A percentile compares a stretch with the other conserved stretches of the same genome.
phyloP scores from a whole-genome alignment of 768 basidiomycete species.

The Lactarius deliciosus region DNA sequence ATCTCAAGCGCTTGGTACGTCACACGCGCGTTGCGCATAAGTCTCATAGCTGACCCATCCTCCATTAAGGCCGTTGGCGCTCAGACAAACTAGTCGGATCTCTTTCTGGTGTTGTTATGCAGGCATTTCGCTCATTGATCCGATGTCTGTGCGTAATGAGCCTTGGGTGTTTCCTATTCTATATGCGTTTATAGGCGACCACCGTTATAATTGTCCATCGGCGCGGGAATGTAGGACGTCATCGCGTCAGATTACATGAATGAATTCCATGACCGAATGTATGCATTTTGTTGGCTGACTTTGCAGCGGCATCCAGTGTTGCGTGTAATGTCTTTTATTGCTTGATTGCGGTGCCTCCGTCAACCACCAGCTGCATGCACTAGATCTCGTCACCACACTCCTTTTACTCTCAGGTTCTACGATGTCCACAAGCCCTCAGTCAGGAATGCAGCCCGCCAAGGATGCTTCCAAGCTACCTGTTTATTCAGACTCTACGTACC shows the following conservation, averaged over 20 bases:
- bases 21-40: background rate
- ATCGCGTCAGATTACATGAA: slow-evolving; percentile 13
- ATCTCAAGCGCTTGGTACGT: slow-evolving; percentile 87
- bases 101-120: slow-evolving; percentile 1
- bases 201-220: slow-evolving; percentile 14
- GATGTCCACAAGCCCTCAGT: background rate
- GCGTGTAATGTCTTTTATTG: background rate
- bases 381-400: background rate
- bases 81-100: slow-evolving; percentile 29
- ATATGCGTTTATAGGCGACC: slow-evolving; percentile 23
- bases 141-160: slow-evolving; percentile 14
- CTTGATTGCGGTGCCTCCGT: background rate
- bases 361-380: slow-evolving; percentile 7
- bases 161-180: slow-evolving; percentile 22
- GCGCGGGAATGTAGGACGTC: slow-evolving; percentile 11
- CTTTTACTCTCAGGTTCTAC: slow-evolving; percentile 4
- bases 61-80: slow-evolving; percentile 28
- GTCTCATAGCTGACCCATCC: background rate
- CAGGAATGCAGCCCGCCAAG: slow-evolving; percentile 14
- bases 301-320: background rate
- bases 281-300: slow-evolving; percentile 23
- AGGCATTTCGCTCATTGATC: slow-evolving; percentile 15
- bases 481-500: slow-evolving; percentile 21
- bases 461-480: slow-evolving; percentile 11
- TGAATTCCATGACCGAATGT: slow-evolving; percentile 25